Conservation (phyloP, 768 basidiomycete species). For the Epithele typhae region DNA sequence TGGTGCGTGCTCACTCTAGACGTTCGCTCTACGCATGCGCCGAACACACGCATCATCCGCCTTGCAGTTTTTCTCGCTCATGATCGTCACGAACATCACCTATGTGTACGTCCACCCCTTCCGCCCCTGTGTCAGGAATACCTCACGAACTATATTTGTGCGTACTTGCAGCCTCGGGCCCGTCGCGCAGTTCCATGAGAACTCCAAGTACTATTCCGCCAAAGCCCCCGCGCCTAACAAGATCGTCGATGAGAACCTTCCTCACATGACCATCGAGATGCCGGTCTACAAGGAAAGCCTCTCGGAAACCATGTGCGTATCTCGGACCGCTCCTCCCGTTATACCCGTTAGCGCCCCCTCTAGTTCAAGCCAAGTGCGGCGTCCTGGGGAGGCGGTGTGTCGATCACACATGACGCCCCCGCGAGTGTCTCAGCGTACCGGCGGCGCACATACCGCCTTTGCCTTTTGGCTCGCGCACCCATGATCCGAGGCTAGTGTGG, state of each 20-base stretch:
- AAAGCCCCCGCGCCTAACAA: constrained; percentile 55
- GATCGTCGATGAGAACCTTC: constrained; percentile 58
- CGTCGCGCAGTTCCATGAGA: constrained; percentile 80
- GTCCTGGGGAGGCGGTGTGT: too few relatives aligned
- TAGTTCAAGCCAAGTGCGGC: too few relatives aligned
- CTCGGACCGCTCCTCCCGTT: too few relatives aligned
- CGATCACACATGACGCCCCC: too few relatives aligned
- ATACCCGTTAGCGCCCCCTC: too few relatives aligned
- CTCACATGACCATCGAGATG: constrained; percentile 76
- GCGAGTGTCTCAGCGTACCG: too few relatives aligned
- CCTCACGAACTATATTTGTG: too few relatives aligned
- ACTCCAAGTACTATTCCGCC: constrained; percentile 81
- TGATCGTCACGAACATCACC: constrained; percentile 58
- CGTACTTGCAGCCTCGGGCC: constrained; percentile 75
- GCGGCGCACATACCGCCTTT: too few relatives aligned
- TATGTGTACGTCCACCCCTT: constrained; percentile 51
- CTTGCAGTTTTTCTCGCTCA: constrained; percentile 66
- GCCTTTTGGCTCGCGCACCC: too few relatives aligned
- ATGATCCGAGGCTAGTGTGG: too few relatives aligned
- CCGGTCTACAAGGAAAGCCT: constrained; percentile 88
- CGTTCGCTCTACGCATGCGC: background rate
- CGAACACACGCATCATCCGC: background rate
- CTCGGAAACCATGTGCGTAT: constrained; percentile 72
- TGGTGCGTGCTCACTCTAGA: constrained; percentile 42
- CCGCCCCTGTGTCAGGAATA: too few relatives aligned